phyloP scores from a whole-genome alignment of 1,284 basidiomycete genomes.

The Malassezia slooffiae region DNA sequence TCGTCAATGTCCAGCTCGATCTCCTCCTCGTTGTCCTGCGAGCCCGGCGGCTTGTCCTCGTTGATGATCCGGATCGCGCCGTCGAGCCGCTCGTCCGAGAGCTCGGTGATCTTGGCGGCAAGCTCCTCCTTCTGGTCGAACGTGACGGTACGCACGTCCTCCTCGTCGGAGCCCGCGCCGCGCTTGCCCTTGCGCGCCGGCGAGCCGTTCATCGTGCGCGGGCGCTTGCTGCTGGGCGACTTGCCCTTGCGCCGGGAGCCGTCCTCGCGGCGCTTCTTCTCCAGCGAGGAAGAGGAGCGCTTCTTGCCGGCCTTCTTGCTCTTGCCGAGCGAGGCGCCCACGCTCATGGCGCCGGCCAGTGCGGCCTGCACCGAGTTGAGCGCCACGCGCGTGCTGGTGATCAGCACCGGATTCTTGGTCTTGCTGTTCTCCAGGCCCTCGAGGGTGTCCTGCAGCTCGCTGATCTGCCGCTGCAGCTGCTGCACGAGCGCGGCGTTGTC shows the following conservation, averaged over 20 bases:
- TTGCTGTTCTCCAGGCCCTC: constrained; percentile 33
- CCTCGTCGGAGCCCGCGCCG: constrained; percentile 28
- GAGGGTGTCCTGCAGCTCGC: constrained; percentile 27
- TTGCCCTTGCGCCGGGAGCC: neutral
- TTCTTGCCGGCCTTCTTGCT: constrained; percentile 33
- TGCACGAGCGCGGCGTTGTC: constrained; percentile 23
- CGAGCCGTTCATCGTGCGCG: constrained; percentile 17
- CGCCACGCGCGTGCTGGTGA: constrained; percentile 32
- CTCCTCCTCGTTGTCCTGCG: constrained; percentile 36
- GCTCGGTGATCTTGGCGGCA: constrained; percentile 43
- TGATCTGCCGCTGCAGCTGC: constrained; percentile 32
- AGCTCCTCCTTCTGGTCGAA: constrained; percentile 46
- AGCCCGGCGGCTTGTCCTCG: constrained; percentile 42
- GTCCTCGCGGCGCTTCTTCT: constrained; percentile 21
- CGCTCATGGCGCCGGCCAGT: constrained; percentile 15
- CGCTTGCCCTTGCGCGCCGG: constrained; percentile 11
- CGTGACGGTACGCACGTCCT: constrained; percentile 39
- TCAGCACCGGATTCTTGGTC: constrained; percentile 31
- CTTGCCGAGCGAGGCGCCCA: constrained; percentile 1
- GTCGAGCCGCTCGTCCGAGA: constrained; percentile 43
- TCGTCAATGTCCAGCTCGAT: constrained; percentile 47
- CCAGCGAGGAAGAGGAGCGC: constrained; percentile 6
- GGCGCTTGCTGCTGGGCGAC: constrained; percentile 18
- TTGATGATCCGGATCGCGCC: constrained; percentile 45
- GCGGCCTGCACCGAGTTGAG: constrained; percentile 27